A percentile compares a stretch with the other conserved stretches of the same genome.
Evolutionary conservation across 2,329 filamentous ascomycete species (phyloP).

Genomic region (Lecanosticta acicola): DNA sequence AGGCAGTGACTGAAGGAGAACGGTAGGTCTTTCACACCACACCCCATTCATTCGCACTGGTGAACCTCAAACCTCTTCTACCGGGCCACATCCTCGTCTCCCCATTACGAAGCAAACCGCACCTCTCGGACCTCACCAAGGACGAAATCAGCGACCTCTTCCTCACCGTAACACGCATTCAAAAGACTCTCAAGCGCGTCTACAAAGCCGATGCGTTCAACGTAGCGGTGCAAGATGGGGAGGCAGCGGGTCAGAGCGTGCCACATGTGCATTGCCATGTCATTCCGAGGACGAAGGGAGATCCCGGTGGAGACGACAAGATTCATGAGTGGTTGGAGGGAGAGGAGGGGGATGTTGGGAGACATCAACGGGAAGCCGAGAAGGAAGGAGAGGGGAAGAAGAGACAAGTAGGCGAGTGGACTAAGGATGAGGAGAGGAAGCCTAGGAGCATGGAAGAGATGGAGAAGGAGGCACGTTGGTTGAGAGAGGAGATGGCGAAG

Average conservation of each 20-base stretch:
- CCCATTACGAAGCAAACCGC: constrained; percentile 59
- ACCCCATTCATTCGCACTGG: constrained; percentile 73
- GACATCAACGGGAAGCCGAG: constrained; percentile 61
- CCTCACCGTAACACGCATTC: constrained; percentile 66
- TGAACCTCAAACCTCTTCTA: constrained; percentile 91
- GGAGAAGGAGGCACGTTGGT: constrained; percentile 66
- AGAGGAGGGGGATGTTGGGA: constrained; percentile 77
- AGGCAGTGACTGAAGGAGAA: constrained; percentile 1
- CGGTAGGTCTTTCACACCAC: constrained; percentile 80
- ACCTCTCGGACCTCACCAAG: constrained; percentile 66
- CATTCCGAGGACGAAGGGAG: constrained; percentile 63
- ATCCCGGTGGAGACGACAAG: constrained; percentile 61
- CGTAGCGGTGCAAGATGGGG: constrained; percentile 89
- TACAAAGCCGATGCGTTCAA: constrained; percentile 72
- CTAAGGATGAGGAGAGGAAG: constrained; percentile 60
- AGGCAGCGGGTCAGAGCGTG: constrained; percentile 87
- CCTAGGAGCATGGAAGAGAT: constrained; percentile 69
- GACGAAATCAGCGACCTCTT: constrained; percentile 81
- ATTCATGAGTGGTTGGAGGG: constrained; percentile 79
- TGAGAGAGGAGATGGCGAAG: constrained; percentile 52
- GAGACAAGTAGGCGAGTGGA: constrained; percentile 37
- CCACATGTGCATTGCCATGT: constrained; percentile 90
- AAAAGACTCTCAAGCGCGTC: constrained; percentile 63
- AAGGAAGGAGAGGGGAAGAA: constrained; percentile 59
- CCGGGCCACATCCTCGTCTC: constrained; percentile 91